Conservation (phyloP, 129 eudicot genomes). For the Kitagawia praeruptora region DNA sequence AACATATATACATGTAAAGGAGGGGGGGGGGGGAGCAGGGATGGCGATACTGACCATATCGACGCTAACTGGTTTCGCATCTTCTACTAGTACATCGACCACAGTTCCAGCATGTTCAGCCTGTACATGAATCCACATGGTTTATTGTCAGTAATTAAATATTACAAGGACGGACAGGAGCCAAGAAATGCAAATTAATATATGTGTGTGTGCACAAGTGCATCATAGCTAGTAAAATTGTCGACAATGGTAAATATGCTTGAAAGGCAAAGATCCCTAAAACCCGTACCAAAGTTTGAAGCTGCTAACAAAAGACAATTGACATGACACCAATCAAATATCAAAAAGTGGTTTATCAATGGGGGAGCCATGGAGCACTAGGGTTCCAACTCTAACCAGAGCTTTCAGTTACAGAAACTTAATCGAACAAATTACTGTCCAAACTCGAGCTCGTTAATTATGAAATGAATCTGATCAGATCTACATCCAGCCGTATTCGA, state of each 20-base stretch:
- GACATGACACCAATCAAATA: not conserved
- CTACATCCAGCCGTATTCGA: too few species aligned
- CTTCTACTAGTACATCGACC: slow-evolving; percentile 65
- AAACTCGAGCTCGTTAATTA: not conserved
- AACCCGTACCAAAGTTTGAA: not conserved
- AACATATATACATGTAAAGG: not conserved
- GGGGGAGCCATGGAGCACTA: not conserved
- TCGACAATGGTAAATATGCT: too few species aligned
- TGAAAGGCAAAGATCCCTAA: not conserved
- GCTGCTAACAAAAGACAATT: not conserved
- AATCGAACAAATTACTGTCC: not conserved
- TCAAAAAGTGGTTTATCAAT: not conserved
- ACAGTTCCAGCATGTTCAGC: slow-evolving; percentile 75
- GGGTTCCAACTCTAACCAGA: not conserved
- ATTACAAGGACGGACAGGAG: not conserved
- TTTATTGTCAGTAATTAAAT: not conserved
- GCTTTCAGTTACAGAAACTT: not conserved
- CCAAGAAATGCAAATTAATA: not conserved
- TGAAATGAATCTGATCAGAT: not conserved
- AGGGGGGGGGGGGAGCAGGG: not conserved
- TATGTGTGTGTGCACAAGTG: not conserved
- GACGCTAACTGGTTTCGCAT: slow-evolving; percentile 75
- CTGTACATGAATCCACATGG: slow-evolving; percentile 24
- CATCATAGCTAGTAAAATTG: not conserved
- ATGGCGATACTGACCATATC: slow-evolving; percentile 34